Evolutionary conservation across 129 eudicot species (phyloP), one percentile per base, ranked within the genome.

Genomic region (Smallanthus sonchifolius): DNA sequence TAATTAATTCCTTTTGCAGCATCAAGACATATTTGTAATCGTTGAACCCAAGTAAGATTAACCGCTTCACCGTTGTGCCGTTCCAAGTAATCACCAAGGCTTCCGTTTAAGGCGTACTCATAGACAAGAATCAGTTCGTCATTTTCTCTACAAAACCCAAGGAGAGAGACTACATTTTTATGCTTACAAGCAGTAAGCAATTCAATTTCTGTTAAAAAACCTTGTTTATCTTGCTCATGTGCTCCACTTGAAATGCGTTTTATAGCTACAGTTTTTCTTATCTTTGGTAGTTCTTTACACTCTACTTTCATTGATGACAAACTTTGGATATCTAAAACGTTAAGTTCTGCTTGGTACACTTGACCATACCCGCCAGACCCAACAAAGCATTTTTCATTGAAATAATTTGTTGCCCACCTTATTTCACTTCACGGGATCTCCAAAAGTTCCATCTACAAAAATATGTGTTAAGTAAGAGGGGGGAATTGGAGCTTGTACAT

Each of bases 11-110:
- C 69, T 38, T 37, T 32, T 4, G 69, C 69, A 16, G 39, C 16
- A 65, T 65, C 48, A 65, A 65, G 47, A 5, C 69, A 65, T 5
- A 65, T 65, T 8, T 65, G 47, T 39, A 65, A 7, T 8, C 69
- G 16, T 38, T 65, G 69, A 0, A 3, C 34, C 69, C 69, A 65
- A 7, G 34, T 65, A 17, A 65, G 47, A 39, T 65, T n/a, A 38
- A 4, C 17, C 30, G 5, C 3, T 0, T 4, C 8, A 19, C 7
- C n/a, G 10, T 13, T 14, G 11, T 24, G 3, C n/a, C 9, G 10
- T 44, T 8, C 24, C 5, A 51, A 51, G n/a, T 51, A 51, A 4
- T 51, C 28, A 15, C 2, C 6, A 1, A 51, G 57, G 57, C 57
- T 15, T 51, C 57, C 57, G 2, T 16, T 51, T 15, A 16, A 51